A percentile compares a stretch with the other conserved stretches of the same genome.
These are phyloP conservation scores for Thraustotheca clavata DNA, from an alignment of 352 stramenopile species.

Conservation along the genomic window DNA sequence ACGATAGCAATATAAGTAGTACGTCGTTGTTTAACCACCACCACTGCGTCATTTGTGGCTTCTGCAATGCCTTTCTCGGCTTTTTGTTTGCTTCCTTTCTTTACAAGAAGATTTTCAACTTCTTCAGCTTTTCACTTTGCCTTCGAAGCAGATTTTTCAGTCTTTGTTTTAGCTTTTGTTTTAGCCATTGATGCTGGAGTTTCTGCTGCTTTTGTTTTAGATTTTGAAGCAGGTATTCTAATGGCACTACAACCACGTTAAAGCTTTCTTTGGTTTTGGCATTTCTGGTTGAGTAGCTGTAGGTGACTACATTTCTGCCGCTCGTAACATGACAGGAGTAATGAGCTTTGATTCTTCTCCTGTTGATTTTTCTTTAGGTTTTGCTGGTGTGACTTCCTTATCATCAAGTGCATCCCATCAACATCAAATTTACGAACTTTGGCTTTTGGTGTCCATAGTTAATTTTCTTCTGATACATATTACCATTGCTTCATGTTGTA, in stretches of 20 bases:
- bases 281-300: constrained; percentile 1
- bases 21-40: constrained; percentile 48
- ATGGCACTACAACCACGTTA: neutral
- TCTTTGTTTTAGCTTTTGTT: neutral
- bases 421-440: constrained; percentile 27
- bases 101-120: neutral
- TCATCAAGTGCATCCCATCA: constrained; percentile 26
- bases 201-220: neutral
- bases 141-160: too few relatives aligned
- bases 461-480: constrained; percentile 45
- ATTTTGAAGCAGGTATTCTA: neutral
- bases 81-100: neutral
- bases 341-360: neutral
- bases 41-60: constrained; percentile 30
- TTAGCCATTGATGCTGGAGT: neutral
- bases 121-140: neutral
- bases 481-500: constrained; percentile 37
- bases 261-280: neutral
- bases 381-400: neutral
- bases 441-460: constrained; percentile 29
- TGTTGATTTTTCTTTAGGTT: neutral
- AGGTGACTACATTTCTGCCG: neutral
- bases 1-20: constrained; percentile 18
- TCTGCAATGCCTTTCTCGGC: neutral
- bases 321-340: neutral